These are phyloP conservation scores for Collybiopsis confluens DNA, from an alignment of 768 basidiomycete species.

Conservation along the genomic window DNA sequence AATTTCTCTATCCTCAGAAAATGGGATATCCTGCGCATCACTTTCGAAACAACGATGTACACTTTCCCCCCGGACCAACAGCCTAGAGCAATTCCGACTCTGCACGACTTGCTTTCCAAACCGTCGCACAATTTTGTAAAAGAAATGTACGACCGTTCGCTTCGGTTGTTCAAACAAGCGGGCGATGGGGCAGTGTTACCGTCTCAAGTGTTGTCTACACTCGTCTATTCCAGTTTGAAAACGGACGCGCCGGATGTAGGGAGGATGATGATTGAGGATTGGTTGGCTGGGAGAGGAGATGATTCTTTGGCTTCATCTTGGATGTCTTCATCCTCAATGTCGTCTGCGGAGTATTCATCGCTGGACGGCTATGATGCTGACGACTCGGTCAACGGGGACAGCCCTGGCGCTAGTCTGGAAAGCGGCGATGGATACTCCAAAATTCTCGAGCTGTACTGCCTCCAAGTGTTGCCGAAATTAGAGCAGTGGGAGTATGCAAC, in stretches of 20 bases:
- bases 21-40: slow-evolving; percentile 87
- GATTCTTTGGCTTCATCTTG: background rate
- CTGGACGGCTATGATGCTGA: slow-evolving; percentile 9
- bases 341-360: background rate
- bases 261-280: slow-evolving; percentile 68
- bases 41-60: slow-evolving; percentile 73
- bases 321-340: background rate
- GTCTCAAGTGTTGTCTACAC: slow-evolving; percentile 62
- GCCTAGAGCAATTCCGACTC: slow-evolving; percentile 22
- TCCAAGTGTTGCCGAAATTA: slow-evolving; percentile 67
- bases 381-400: slow-evolving; percentile 12
- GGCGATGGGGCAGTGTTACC: slow-evolving; percentile 52
- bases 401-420: slow-evolving; percentile 7
- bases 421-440: slow-evolving; percentile 63
- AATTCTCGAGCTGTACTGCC: slow-evolving; percentile 71
- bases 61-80: slow-evolving; percentile 40
- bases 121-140: slow-evolving; percentile 57
- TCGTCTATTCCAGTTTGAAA: slow-evolving; percentile 68
- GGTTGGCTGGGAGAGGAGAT: slow-evolving; percentile 57
- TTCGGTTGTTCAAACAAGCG: slow-evolving; percentile 53
- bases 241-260: slow-evolving; percentile 58
- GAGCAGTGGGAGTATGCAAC: slow-evolving; percentile 78
- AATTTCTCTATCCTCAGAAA: slow-evolving; percentile 43
- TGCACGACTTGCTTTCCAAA: slow-evolving; percentile 50
- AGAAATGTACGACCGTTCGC: slow-evolving; percentile 58